Evolutionary conservation across 73 alveolate species (phyloP).

Genomic region (Paramecium pentaurelia): DNA sequence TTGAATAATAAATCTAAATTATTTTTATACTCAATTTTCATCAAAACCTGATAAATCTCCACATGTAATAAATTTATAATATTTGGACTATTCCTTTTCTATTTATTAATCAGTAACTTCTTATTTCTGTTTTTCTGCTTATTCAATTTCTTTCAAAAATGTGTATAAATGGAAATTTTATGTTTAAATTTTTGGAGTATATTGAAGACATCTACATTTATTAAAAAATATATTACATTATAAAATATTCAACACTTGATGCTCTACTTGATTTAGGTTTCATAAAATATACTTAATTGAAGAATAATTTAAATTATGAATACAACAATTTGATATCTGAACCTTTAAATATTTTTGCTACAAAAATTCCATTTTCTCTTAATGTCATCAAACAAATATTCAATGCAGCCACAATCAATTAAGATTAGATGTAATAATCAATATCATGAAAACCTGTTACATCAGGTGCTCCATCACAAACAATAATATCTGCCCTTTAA

Average conservation of each 20-base stretch:
- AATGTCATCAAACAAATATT: conserved; percentile 84
- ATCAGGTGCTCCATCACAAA: conserved; percentile 99
- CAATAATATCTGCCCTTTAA: conserved; percentile 83
- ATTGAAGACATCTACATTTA: conserved; percentile 31
- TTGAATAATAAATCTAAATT: neutral
- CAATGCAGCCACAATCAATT: conserved; percentile 90
- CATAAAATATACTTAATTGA: conserved; percentile 63
- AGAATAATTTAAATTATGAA: conserved; percentile 82
- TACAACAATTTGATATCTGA: conserved; percentile 83
- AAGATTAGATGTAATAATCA: conserved; percentile 91
- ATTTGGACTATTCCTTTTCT: conserved; percentile 47
- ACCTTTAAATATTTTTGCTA: conserved; percentile 95
- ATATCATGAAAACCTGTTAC: conserved; percentile 95
- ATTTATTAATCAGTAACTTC: neutral
- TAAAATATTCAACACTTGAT: conserved; percentile 57
- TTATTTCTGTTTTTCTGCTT: neutral
- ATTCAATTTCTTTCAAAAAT: conserved; percentile 52
- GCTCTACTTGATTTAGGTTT: conserved; percentile 63
- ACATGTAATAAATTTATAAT: conserved; percentile 58
- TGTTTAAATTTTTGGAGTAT: neutral
- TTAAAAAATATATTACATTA: neutral
- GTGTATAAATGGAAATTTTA: conserved; percentile 32
- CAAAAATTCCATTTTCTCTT: conserved; percentile 88
- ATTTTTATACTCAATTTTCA: conserved; percentile 43
- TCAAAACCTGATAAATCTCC: conserved; percentile 63